A percentile compares a stretch with the other conserved stretches of the same genome.
Conservation (phyloP, 192 early-diverging fungal species). For the Entomortierella chlamydospora region DNA sequence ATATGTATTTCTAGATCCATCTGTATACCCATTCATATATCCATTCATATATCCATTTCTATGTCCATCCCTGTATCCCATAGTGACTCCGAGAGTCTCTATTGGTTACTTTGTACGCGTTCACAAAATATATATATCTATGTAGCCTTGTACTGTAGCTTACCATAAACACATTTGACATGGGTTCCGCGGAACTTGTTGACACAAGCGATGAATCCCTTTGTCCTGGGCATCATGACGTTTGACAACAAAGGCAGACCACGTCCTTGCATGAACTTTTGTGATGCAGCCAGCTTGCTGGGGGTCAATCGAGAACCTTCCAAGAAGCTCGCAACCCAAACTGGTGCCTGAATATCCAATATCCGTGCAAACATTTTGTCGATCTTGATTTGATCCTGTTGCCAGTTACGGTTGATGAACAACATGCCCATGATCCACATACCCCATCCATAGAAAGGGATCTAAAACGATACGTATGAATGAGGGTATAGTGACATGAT, state of each 20-base stretch:
- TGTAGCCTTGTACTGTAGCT: not conserved
- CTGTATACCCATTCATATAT: no score
- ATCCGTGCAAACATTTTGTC: constrained; percentile 63
- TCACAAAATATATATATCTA: no score
- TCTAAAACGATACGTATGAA: constrained; percentile 32
- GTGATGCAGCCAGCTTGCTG: constrained; percentile 60
- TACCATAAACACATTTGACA: constrained; percentile 71
- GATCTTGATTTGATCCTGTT: constrained; percentile 63
- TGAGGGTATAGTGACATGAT: not conserved
- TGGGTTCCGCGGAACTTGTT: constrained; percentile 64
- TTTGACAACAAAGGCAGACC: constrained; percentile 60
- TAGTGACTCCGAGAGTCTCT: not conserved
- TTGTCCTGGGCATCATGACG: constrained; percentile 66
- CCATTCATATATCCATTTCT: no score
- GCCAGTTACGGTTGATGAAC: constrained; percentile 68
- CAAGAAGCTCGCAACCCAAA: constrained; percentile 67
- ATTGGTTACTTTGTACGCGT: not conserved
- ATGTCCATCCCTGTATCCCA: not conserved
- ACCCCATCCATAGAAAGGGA: constrained; percentile 72
- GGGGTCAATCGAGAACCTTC: constrained; percentile 66
- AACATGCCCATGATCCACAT: constrained; percentile 74
- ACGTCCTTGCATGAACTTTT: constrained; percentile 60
- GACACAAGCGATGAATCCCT: constrained; percentile 66
- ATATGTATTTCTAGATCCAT: no score
- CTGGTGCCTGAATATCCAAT: constrained; percentile 60